A percentile compares a stretch with the other conserved stretches of the same genome.
Conservation (phyloP, 352 stramenopile species). For the Plasmopara muralis region DNA sequence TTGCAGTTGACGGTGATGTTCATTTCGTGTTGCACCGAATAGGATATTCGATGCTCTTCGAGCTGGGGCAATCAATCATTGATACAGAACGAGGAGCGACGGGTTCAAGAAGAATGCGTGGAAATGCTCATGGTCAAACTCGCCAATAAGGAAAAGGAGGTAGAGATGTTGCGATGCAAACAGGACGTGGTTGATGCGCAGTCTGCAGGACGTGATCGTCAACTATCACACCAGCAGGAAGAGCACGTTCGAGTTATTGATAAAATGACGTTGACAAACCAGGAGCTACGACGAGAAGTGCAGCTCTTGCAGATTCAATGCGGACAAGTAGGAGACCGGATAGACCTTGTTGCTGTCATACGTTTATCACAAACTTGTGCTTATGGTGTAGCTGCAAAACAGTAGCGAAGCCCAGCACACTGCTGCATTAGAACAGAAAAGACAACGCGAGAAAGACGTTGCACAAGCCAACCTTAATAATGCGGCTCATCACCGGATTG, state of each 20-base stretch:
- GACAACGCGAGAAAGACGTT: conserved; percentile 37
- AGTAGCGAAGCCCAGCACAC: conserved; percentile 33
- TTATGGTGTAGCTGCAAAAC: conserved; percentile 19
- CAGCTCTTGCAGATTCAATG: conserved; percentile 34
- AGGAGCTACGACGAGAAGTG: conserved; percentile 33
- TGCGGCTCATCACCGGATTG: conserved; percentile 11
- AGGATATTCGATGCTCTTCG: conserved; percentile 30
- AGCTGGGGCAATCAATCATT: conserved; percentile 14
- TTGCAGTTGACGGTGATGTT: not conserved
- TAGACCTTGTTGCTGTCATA: not conserved
- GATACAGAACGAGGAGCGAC: conserved; percentile 41
- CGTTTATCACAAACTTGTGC: not conserved
- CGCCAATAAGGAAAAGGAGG: conserved; percentile 58
- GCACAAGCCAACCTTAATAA: conserved; percentile 18
- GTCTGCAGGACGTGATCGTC: conserved; percentile 17
- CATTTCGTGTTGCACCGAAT: not conserved
- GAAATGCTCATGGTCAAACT: conserved; percentile 59
- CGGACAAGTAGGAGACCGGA: conserved; percentile 22
- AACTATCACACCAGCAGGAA: conserved; percentile 27
- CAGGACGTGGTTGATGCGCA: conserved; percentile 18
- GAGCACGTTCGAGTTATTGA: conserved; percentile 8
- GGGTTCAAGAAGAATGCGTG: conserved; percentile 52
- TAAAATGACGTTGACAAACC: conserved; percentile 26
- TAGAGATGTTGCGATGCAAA: conserved; percentile 39
- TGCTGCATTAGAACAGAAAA: conserved; percentile 27